Evolutionary conservation across 768 basidiomycete genomes (phyloP).

Genomic region (Leccinellum albellum): DNA sequence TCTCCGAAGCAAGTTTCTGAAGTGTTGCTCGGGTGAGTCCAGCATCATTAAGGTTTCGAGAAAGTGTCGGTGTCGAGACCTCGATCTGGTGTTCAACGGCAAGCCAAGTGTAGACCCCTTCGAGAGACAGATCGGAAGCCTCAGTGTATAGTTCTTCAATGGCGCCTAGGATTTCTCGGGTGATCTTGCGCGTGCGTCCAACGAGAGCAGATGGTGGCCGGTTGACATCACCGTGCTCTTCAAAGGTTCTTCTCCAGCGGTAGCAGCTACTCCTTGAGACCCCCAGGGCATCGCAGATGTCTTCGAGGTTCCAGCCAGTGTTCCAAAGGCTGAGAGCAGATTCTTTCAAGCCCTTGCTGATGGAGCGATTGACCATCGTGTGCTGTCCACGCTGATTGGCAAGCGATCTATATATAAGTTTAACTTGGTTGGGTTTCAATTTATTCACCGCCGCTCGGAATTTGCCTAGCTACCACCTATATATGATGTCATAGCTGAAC

Average conservation of each 20-base stretch:
- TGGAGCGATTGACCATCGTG: not conserved
- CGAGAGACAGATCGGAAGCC: not conserved
- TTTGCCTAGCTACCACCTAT: too few relatives aligned
- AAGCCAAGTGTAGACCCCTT: not conserved
- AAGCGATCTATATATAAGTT: too few relatives aligned
- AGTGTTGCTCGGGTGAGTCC: not conserved
- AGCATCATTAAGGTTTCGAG: not conserved
- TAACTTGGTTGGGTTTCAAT: too few relatives aligned
- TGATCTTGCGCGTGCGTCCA: conserved; percentile 18
- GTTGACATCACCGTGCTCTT: conserved; percentile 13
- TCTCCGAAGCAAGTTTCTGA: not conserved
- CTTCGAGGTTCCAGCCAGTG: conserved; percentile 9
- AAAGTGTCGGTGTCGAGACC: not conserved
- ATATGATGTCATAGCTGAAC: too few relatives aligned
- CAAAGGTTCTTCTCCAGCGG: conserved; percentile 24
- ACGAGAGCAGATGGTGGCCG: conserved; percentile 17
- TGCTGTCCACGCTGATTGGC: too few relatives aligned
- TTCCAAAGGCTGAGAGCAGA: not conserved
- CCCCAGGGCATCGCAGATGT: conserved; percentile 20
- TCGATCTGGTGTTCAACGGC: not conserved
- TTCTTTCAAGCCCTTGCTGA: not conserved
- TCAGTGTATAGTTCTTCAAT: conserved; percentile 16
- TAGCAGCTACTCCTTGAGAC: conserved; percentile 26
- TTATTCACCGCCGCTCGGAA: too few relatives aligned
- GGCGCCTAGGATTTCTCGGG: conserved; percentile 15